These are phyloP conservation scores for Venustampulla echinocandica DNA, from an alignment of 495 filamentous ascomycete species.

Conservation along the genomic window DNA sequence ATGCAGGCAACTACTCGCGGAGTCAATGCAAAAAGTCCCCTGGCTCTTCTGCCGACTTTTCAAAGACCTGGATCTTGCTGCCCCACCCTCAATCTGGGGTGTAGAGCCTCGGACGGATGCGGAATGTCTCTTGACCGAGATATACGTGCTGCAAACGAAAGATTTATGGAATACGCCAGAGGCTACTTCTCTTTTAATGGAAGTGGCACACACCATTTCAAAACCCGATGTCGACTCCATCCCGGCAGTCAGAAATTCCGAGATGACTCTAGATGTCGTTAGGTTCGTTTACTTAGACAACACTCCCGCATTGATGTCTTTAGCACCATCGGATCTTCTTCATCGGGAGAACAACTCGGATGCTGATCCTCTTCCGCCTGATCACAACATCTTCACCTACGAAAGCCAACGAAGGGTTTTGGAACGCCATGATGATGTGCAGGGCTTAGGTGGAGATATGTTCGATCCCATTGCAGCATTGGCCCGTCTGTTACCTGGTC, in stretches of 20 bases:
- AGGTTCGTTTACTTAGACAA: constrained; percentile 75
- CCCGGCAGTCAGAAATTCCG: constrained; percentile 31
- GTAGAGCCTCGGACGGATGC: constrained; percentile 53
- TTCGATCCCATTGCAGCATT: constrained; percentile 18
- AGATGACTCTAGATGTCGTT: constrained; percentile 58
- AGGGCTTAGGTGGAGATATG: constrained; percentile 5
- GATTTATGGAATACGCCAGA: constrained; percentile 87
- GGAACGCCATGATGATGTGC: background rate
- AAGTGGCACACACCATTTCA: constrained; percentile 53
- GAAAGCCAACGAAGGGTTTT: constrained; percentile 4
- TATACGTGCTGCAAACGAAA: constrained; percentile 73
- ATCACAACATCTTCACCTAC: constrained; percentile 38
- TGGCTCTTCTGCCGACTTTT: constrained; percentile 77
- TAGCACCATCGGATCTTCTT: constrained; percentile 47
- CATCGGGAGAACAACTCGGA: constrained; percentile 43
- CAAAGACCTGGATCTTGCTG: constrained; percentile 62
- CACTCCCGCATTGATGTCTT: constrained; percentile 51
- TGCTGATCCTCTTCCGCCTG: constrained; percentile 64
- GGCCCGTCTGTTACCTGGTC: constrained; percentile 8
- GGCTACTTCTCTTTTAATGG: constrained; percentile 58
- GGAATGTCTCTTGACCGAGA: constrained; percentile 65
- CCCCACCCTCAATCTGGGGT: constrained; percentile 76
- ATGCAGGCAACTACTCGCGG: constrained; percentile 52
- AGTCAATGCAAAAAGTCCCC: constrained; percentile 62
- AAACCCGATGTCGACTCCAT: constrained; percentile 28